Conservation (phyloP, 768 basidiomycete species). For the Leccinum broughii region DNA sequence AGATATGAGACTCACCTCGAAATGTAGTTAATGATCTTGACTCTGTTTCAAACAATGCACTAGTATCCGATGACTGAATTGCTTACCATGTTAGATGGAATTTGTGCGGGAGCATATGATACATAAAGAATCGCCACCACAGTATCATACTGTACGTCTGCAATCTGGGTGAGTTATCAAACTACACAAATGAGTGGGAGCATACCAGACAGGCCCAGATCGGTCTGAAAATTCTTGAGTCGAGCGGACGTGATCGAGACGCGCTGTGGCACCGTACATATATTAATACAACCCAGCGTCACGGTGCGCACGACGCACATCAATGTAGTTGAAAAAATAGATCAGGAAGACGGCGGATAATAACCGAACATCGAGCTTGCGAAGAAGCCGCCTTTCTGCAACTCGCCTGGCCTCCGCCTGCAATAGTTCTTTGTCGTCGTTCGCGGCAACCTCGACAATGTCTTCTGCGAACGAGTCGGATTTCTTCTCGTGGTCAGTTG, state of each 20-base stretch:
- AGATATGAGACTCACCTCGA: neutral
- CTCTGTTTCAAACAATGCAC: neutral
- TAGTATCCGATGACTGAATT: neutral
- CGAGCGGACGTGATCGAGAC: neutral
- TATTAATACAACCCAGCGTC: neutral
- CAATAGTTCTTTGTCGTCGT: neutral
- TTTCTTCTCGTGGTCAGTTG: slow-evolving; percentile 19
- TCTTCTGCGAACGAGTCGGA: slow-evolving; percentile 8
- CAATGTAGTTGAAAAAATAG: neutral
- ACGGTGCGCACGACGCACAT: neutral
- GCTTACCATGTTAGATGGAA: neutral
- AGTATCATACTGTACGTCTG: neutral
- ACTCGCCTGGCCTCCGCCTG: neutral
- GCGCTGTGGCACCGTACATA: neutral
- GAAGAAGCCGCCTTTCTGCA: neutral
- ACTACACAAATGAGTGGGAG: neutral
- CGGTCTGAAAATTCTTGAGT: neutral
- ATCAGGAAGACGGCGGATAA: neutral
- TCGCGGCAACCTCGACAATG: neutral
- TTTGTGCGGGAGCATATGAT: neutral
- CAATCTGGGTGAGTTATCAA: neutral
- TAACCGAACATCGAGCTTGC: neutral
- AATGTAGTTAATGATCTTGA: neutral
- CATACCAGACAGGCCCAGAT: neutral
- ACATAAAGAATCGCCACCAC: neutral